Conservation (phyloP, 2,329 filamentous ascomycete species). For the Neurospora sp. region DNA sequence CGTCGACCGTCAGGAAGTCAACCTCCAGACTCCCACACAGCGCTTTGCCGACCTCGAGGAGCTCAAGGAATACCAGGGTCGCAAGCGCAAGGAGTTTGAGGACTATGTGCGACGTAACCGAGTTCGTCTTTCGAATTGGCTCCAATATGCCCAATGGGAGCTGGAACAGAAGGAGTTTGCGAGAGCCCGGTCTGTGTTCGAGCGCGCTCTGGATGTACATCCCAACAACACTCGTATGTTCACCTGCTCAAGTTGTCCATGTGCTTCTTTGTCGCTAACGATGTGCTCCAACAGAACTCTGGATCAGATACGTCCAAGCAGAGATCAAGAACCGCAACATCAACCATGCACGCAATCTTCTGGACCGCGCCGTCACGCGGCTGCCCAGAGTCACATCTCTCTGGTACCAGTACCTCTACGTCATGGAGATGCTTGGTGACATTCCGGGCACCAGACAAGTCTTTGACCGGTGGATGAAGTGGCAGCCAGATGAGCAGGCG, state of each 20-base stretch:
- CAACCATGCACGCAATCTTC: conserved; percentile 88
- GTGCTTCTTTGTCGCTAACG: conserved; percentile 44
- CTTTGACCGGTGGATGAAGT: conserved; percentile 97
- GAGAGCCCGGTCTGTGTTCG: conserved; percentile 84
- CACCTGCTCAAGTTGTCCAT: conserved; percentile 32
- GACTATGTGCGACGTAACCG: conserved; percentile 94
- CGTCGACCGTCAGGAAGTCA: conserved; percentile 87
- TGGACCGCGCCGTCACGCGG: conserved; percentile 90
- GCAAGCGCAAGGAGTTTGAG: conserved; percentile 94
- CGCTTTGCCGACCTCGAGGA: conserved; percentile 95
- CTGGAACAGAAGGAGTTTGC: conserved; percentile 96
- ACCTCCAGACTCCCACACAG: conserved; percentile 82
- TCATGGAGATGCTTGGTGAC: conserved; percentile 96
- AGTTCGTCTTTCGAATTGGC: conserved; percentile 98
- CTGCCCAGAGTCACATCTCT: conserved; percentile 88
- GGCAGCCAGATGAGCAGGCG: conserved; percentile 92
- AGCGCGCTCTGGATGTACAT: conserved; percentile 86
- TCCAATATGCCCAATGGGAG: conserved; percentile 95
- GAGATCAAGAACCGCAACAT: conserved; percentile 96
- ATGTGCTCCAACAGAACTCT: conserved; percentile 37
- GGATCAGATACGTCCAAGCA: conserved; percentile 89
- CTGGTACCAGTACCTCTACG: conserved; percentile 99
- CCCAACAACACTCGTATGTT: conserved; percentile 59
- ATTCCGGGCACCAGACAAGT: conserved; percentile 85
- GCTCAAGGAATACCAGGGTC: conserved; percentile 91